Evolutionary conservation across 2,329 filamentous ascomycete species (phyloP).

Genomic region (Helotiales sp.): DNA sequence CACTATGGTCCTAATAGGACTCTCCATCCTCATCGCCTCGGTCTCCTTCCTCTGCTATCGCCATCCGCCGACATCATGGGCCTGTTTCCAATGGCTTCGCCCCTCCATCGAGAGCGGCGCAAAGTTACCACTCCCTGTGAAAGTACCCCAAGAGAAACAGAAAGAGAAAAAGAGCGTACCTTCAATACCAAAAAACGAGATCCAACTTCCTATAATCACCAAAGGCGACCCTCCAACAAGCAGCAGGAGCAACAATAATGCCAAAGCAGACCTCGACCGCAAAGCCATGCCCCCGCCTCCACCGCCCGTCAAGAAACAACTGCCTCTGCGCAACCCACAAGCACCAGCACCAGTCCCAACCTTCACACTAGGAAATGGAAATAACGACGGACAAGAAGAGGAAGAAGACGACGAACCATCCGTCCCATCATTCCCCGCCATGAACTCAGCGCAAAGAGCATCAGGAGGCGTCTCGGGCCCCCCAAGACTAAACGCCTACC

Average conservation of each 20-base stretch:
- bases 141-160: neutral
- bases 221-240: slow-evolving; percentile 1
- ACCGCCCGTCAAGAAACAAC: slow-evolving; percentile 37
- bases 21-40: slow-evolving; percentile 67
- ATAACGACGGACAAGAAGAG: slow-evolving; percentile 12
- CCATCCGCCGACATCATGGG: slow-evolving; percentile 56
- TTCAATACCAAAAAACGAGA: neutral
- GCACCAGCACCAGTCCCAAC: slow-evolving; percentile 27
- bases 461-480: slow-evolving; percentile 33
- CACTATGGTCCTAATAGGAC: slow-evolving; percentile 60
- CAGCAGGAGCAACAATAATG: slow-evolving; percentile 1
- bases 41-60: slow-evolving; percentile 62
- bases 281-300: slow-evolving; percentile 48
- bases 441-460: slow-evolving; percentile 58
- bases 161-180: too few species aligned
- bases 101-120: slow-evolving; percentile 19
- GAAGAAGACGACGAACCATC: slow-evolving; percentile 38
- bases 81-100: slow-evolving; percentile 44
- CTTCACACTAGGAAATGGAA: slow-evolving; percentile 24
- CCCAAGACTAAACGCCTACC: slow-evolving; percentile 24
- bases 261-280: slow-evolving; percentile 40
- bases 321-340: slow-evolving; percentile 45
- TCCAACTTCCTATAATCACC: neutral
- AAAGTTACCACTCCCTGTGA: slow-evolving; percentile 13
- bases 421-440: slow-evolving; percentile 51